Conservation (phyloP, 225 moss, liverwort and hornwort species). For the Climacium dendroides region DNA sequence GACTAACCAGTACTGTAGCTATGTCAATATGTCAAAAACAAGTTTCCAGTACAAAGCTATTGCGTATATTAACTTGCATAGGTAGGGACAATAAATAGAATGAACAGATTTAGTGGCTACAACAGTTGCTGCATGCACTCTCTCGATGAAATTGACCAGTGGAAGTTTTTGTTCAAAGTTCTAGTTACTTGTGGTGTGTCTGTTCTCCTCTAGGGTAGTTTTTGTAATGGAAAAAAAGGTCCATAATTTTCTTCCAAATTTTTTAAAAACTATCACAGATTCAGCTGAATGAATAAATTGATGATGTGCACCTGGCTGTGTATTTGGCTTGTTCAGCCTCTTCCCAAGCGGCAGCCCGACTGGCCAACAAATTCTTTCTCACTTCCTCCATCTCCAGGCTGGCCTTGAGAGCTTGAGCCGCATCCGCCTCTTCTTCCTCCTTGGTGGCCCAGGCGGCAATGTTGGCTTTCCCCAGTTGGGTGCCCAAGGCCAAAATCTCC, state of each 20-base stretch:
- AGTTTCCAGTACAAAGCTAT: neutral
- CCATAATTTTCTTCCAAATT: neutral
- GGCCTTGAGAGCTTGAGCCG: slow-evolving; percentile 53
- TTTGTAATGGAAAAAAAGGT: neutral
- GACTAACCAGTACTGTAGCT: no score
- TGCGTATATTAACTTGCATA: neutral
- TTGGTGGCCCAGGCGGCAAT: slow-evolving; percentile 71
- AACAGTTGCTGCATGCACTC: no score
- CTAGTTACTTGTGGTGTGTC: neutral
- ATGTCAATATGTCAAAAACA: neutral
- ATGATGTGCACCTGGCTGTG: slow-evolving; percentile 45
- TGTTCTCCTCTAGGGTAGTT: neutral
- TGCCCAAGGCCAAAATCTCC: slow-evolving; percentile 35
- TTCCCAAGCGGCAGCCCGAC: slow-evolving; percentile 80
- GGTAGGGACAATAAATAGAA: neutral
- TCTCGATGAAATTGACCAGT: neutral
- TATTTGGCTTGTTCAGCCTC: slow-evolving; percentile 85
- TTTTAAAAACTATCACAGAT: neutral
- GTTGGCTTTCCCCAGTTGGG: slow-evolving; percentile 41
- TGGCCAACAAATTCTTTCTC: slow-evolving; percentile 61
- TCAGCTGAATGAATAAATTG: neutral
- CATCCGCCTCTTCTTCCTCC: slow-evolving; percentile 86
- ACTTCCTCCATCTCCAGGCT: slow-evolving; percentile 80
- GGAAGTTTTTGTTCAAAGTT: neutral
- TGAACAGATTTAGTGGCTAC: neutral